Evolutionary conservation across 192 early-diverging fungal genomes (phyloP), one percentile per base, ranked within the genome.

Genomic region (Piromyces finnis): DNA sequence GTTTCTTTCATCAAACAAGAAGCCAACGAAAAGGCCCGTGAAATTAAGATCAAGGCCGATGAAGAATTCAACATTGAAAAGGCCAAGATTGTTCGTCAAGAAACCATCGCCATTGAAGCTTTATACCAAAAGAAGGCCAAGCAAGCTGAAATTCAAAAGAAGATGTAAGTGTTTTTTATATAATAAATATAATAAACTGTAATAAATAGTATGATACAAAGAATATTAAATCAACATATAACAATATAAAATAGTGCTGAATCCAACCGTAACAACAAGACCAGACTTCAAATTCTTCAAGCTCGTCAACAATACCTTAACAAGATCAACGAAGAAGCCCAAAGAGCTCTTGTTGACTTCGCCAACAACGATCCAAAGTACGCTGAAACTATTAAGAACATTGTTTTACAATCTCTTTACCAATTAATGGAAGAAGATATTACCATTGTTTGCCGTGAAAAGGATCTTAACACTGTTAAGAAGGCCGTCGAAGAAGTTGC

Each of bases 61-160:
- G 97, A 99, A 82, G 97, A 99, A 84, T 99, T 98, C 91, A 99
- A 99, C 88, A 99, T 99, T 88, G 97, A 99, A 88, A 96, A 96
- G 89, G 97, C 95, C 86, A 99, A 99, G 86, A 91, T 98, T 77
- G 97, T 99, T 29, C 95, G 97, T 78, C 93, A 95, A 86, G 97
- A 99, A 86, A 94, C 96, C 28, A 89, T 98, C 84, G 95, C 94
- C 82, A 97, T 99, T 82, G 97, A 99, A 80, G 92, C 94, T 81
- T 91, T 93, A 81, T 99, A 95, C 88, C 92, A 95, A 84, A 94
- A 96, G 86, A 98, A 99, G 86, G 91, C 94, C 81, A 99, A 99
- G 88, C 97, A 98, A 87, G 93, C 94, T 27, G 94, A 99, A 86
- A 92, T 98, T 26, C 93, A 96, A 88, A 93, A 94, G 81, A 93